Evolutionary conservation across 78 protist species (phyloP).

Genomic region (Cavenderia fasciculata): DNA sequence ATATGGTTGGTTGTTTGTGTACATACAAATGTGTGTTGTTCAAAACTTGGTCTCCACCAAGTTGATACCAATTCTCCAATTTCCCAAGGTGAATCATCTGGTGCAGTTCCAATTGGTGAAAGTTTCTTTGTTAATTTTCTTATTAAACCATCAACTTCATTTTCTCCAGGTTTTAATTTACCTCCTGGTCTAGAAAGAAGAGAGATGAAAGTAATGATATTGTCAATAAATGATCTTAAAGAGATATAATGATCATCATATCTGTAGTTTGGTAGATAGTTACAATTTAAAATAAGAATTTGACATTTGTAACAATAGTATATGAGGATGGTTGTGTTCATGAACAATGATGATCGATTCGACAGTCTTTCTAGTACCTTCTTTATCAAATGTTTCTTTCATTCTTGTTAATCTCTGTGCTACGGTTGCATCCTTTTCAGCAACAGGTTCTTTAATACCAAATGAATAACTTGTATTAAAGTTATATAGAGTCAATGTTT

Average conservation of each 20-base stretch:
- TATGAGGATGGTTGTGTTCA: slow-evolving; percentile 91
- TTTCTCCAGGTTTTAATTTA: slow-evolving; percentile 83
- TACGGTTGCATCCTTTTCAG: slow-evolving; percentile 52
- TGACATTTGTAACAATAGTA: slow-evolving; percentile 80
- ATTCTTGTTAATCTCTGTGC: slow-evolving; percentile 56
- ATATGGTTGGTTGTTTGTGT: no score
- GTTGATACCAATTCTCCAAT: slow-evolving; percentile 69
- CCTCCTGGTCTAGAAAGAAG: slow-evolving; percentile 85
- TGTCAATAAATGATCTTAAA: not conserved
- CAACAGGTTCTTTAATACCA: slow-evolving; percentile 50
- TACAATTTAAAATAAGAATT: slow-evolving; percentile 71
- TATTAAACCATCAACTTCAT: slow-evolving; percentile 80
- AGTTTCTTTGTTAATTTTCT: slow-evolving; percentile 82
- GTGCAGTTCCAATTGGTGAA: slow-evolving; percentile 41
- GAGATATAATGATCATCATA: no score
- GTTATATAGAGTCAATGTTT: slow-evolving; percentile 55
- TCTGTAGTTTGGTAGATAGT: not conserved
- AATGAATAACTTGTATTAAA: slow-evolving; percentile 77
- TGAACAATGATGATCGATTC: slow-evolving; percentile 85
- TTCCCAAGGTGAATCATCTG: slow-evolving; percentile 65
- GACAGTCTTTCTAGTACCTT: slow-evolving; percentile 85
- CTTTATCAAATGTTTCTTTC: slow-evolving; percentile 71
- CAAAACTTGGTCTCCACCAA: slow-evolving; percentile 90
- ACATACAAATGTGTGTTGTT: no score
- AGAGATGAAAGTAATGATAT: not conserved